Conservation (phyloP, 2,329 filamentous ascomycete genomes). For the Elsinoe ampelina region DNA sequence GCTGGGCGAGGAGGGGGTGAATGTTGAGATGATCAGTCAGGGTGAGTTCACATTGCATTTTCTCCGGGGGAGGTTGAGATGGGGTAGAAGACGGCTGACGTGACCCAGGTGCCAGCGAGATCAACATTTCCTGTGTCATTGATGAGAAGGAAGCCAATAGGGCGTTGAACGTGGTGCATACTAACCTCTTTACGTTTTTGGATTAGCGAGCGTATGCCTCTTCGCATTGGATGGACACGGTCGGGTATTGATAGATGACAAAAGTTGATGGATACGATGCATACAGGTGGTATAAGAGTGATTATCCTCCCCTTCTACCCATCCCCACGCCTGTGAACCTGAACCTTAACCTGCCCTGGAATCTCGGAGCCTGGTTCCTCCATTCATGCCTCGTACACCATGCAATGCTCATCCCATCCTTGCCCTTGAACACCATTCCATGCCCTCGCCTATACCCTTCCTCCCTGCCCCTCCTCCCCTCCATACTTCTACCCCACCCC, state of each 20-base stretch:
- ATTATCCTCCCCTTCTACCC: too few species aligned
- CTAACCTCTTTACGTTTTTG: conserved; percentile 91
- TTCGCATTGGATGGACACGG: not conserved
- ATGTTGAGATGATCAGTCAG: conserved; percentile 99
- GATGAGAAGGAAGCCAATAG: conserved; percentile 82
- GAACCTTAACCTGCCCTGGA: too few species aligned
- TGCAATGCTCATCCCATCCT: too few species aligned
- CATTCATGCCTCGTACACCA: too few species aligned
- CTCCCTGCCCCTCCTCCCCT: not conserved
- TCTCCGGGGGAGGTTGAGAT: too few species aligned
- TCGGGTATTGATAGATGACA: too few species aligned
- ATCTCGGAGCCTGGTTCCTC: too few species aligned
- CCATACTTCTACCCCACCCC: not conserved
- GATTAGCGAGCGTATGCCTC: conserved; percentile 42
- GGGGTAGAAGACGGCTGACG: too few species aligned
- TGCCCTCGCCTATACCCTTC: not conserved
- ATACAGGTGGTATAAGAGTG: too few species aligned
- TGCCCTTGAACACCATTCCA: not conserved
- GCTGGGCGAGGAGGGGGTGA: conserved; percentile 84
- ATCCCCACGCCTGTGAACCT: too few species aligned
- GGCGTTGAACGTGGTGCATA: conserved; percentile 93
- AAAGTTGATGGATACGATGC: too few species aligned
- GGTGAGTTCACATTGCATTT: conserved; percentile 46
- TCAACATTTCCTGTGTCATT: conserved; percentile 98
- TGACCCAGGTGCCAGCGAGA: conserved; percentile 79